These are phyloP conservation scores for Toxicodendron radicans DNA, from an alignment of 345 rosid genomes.

Conservation along the genomic window DNA sequence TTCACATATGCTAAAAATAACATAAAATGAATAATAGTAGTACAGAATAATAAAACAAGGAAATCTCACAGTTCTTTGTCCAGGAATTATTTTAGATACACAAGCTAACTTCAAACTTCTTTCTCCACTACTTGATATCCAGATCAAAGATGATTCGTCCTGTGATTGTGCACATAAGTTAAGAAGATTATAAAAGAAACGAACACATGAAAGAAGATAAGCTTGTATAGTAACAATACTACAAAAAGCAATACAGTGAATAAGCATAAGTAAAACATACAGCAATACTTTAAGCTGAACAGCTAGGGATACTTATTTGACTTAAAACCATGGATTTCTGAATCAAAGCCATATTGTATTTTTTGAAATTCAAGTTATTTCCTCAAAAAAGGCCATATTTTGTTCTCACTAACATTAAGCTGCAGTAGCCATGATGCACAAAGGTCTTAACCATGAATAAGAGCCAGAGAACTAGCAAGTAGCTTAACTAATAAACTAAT, in stretches of 20 bases:
- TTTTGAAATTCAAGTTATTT: not conserved
- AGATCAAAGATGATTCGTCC: slow-evolving; percentile 92
- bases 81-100: slow-evolving; percentile 82
- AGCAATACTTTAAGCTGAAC: not conserved
- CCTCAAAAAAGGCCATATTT: not conserved
- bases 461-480: not conserved
- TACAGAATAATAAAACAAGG: slow-evolving; percentile 9
- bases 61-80: slow-evolving; percentile 91
- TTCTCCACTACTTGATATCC: slow-evolving; percentile 83
- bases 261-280: not conserved
- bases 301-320: not conserved
- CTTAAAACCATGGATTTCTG: not conserved
- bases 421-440: not conserved
- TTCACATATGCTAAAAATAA: slow-evolving; percentile 2
- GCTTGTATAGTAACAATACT: not conserved
- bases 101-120: slow-evolving; percentile 80
- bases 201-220: not conserved
- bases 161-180: slow-evolving; percentile 33
- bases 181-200: not conserved
- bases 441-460: not conserved
- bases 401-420: not conserved
- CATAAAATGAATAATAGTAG: slow-evolving; percentile 3
- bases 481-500: not conserved
- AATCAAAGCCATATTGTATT: not conserved
- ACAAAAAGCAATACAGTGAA: not conserved